Base-by-base conservation (phyloP, 164 flowering plant genomes). In the Kingdonia uniflora region DNA sequence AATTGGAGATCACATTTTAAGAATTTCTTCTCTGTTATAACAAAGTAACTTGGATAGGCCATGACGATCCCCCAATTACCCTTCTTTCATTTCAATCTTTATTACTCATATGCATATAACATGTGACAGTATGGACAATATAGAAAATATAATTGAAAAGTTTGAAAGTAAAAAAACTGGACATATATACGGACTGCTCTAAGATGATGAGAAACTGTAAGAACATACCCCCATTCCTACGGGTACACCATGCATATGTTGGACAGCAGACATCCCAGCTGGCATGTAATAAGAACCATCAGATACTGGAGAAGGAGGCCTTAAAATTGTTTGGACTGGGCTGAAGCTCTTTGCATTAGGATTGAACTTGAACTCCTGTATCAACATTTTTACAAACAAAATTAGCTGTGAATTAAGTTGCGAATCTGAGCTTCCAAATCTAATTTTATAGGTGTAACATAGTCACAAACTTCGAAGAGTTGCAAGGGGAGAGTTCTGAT, bases 261-360 rank as follows among this genome's bases (percentile, higher is more conserved):
- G 74, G 20, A 76, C 71, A 16, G 81, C 53, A 57, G 88, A 56
- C 40, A 74, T 62, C 55, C 68, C 71, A 46, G 83, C 21, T 15
- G 75, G 82, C 37, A 68, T 75, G 64, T 88, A 94, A 68, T 74
- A 78, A 17, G 99, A 71, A 54, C 73, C 70, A 69, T 94, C 95
- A 65, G 95, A 54, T 7, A 69, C 77, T 11, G 99, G 95, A 55
- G 92, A 74, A 37, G 70, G 65, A 29, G 95, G 86, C 76, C 85
- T 71, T 37, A 76, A 35, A 52, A 87, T 59, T 24, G 80, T 19
- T 58, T 69, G 77, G 44, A 80, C 72, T 24, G 99, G 97, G 37
- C 66, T 59, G 51, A 82, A 88, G 67, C 95, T 86, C 80, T 84
- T 88, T 19, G 97, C 99, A 70, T 94, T 84, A 1, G 99, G 95